A percentile compares a stretch with the other conserved stretches of the same genome.
These are phyloP conservation scores for Marchantia paleacea DNA, from an alignment of 225 moss, liverwort and hornwort genomes.

Conservation along the genomic window DNA sequence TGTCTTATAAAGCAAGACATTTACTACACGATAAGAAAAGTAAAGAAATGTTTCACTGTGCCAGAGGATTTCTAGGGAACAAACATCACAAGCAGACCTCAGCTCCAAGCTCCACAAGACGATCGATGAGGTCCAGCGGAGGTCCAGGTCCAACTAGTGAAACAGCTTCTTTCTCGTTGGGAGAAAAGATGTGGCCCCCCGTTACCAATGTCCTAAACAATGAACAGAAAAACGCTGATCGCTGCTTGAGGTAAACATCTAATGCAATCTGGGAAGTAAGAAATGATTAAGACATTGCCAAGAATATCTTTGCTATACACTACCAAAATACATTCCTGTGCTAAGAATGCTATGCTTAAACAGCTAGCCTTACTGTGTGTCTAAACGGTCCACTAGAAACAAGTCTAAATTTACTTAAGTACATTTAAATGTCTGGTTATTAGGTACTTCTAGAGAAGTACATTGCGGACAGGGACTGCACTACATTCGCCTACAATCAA, in stretches of 20 bases:
- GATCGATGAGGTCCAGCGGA: conserved; percentile 68
- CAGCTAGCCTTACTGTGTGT: no score
- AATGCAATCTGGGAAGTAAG: neutral
- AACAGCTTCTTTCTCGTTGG: conserved; percentile 78
- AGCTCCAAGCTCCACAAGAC: conserved; percentile 80
- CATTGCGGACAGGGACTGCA: no score
- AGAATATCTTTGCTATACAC: neutral
- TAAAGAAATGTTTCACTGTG: neutral
- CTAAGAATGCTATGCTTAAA: no score
- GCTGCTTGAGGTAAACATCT: neutral
- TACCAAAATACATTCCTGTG: no score
- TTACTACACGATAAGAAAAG: neutral
- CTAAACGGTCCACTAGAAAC: no score
- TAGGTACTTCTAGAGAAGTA: no score
- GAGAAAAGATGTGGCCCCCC: conserved; percentile 87
- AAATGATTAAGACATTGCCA: neutral
- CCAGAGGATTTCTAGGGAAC: neutral
- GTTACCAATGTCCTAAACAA: conserved; percentile 68
- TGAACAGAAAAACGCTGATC: neutral
- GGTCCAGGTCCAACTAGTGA: conserved; percentile 82
- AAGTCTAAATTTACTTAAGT: no score
- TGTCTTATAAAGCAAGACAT: neutral
- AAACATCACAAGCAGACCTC: conserved; percentile 45
- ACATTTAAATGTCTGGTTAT: no score
- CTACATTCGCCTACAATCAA: neutral